phyloP scores from a whole-genome alignment of 768 basidiomycete genomes.

The Xanthoconium purpureum region DNA sequence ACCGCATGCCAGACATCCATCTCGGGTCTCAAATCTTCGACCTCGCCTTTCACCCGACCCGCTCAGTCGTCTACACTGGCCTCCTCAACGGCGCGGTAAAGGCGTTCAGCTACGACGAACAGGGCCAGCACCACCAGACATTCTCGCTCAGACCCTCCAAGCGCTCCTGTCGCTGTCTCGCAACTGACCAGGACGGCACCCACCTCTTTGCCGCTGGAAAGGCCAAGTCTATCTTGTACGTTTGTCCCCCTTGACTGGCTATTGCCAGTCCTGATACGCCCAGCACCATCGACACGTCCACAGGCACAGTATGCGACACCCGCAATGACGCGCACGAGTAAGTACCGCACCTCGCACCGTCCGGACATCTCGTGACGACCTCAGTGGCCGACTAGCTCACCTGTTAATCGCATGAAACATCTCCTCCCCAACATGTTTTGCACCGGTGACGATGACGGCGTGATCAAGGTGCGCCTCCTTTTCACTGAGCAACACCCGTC shows the following conservation, averaged over 20 bases:
- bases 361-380: constrained; percentile 27
- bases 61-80: constrained; percentile 68
- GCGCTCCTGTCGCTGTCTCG: constrained; percentile 76
- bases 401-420: constrained; percentile 82
- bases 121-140: constrained; percentile 50
- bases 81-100: constrained; percentile 83
- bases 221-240: constrained; percentile 74
- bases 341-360: constrained; percentile 29
- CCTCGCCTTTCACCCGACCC: constrained; percentile 77
- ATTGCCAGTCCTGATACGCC: constrained; percentile 13
- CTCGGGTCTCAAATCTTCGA: constrained; percentile 85
- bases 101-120: constrained; percentile 75
- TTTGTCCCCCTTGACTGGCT: constrained; percentile 11
- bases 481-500: not conserved
- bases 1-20: constrained; percentile 56
- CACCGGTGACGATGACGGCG: constrained; percentile 92
- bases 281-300: constrained; percentile 67
- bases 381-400: constrained; percentile 50
- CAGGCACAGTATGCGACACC: constrained; percentile 50
- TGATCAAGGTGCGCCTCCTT: constrained; percentile 68
- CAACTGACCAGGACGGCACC: constrained; percentile 63
- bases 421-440: constrained; percentile 69
- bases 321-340: constrained; percentile 63
- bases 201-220: constrained; percentile 80
- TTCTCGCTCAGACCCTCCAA: constrained; percentile 77